A percentile compares a stretch with the other conserved stretches of the same genome.
phyloP scores from a whole-genome alignment of 1,284 basidiomycete species.

The Neonothopanus nambi region DNA sequence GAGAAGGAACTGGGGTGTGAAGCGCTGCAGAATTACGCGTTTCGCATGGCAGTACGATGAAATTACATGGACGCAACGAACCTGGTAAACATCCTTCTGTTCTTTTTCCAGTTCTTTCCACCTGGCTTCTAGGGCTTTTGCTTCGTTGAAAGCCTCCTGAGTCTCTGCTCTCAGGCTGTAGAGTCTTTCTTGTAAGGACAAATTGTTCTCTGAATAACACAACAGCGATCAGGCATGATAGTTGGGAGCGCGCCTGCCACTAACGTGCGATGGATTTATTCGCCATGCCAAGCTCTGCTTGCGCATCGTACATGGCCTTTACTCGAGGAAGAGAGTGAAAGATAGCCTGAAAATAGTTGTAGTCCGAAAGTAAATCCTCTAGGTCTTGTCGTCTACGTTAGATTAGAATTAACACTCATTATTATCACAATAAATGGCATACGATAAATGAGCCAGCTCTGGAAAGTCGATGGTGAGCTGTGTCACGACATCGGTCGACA shows the following conservation, averaged over 20 bases:
- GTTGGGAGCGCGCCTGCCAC: slow-evolving; percentile 26
- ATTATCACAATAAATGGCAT: slow-evolving; percentile 27
- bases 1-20: slow-evolving; percentile 82
- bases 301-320: slow-evolving; percentile 70
- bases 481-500: slow-evolving; percentile 37
- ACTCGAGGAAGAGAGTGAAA: slow-evolving; percentile 79
- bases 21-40: slow-evolving; percentile 55
- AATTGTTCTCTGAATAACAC: slow-evolving; percentile 60
- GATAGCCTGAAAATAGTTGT: slow-evolving; percentile 82
- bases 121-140: slow-evolving; percentile 73
- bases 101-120: slow-evolving; percentile 87
- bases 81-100: slow-evolving; percentile 86
- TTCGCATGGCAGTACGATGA: slow-evolving; percentile 11
- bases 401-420: slow-evolving; percentile 5
- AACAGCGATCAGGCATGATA: slow-evolving; percentile 17
- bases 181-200: slow-evolving; percentile 72
- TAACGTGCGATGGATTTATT: slow-evolving; percentile 84
- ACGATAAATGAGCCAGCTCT: slow-evolving; percentile 71
- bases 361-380: slow-evolving; percentile 83
- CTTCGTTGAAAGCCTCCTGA: slow-evolving; percentile 81
- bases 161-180: slow-evolving; percentile 78
- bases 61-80: slow-evolving; percentile 32
- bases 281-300: slow-evolving; percentile 75
- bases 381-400: slow-evolving; percentile 73
- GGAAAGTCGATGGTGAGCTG: slow-evolving; percentile 66